phyloP scores from a whole-genome alignment of 2,329 filamentous ascomycete genomes.

The Ophiostoma ulmi region DNA sequence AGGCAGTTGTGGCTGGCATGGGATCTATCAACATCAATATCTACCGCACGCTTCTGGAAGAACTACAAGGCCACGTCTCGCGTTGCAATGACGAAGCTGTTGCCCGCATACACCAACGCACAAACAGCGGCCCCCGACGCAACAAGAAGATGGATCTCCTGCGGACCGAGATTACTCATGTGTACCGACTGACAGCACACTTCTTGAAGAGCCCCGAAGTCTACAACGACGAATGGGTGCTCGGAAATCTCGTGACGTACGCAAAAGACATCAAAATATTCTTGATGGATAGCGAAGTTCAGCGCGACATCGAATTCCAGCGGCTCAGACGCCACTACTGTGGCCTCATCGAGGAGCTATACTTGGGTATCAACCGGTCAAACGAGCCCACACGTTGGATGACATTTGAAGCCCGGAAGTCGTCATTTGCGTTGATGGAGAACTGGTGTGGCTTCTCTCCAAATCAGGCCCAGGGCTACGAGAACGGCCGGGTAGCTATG shows the following conservation, averaged over 20 bases:
- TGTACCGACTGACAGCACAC: constrained; percentile 89
- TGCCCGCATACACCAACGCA: constrained; percentile 78
- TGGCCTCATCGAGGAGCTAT: constrained; percentile 85
- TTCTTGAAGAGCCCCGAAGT: constrained; percentile 76
- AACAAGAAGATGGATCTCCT: constrained; percentile 81
- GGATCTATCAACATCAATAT: constrained; percentile 94
- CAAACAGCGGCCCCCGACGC: constrained; percentile 72
- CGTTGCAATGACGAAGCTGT: constrained; percentile 86
- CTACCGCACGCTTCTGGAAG: constrained; percentile 84
- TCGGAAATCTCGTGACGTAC: constrained; percentile 83
- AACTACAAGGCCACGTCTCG: constrained; percentile 78
- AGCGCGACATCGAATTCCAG: constrained; percentile 91
- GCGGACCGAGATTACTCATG: constrained; percentile 89
- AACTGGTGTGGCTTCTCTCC: constrained; percentile 98
- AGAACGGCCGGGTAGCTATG: constrained; percentile 79
- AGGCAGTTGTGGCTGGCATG: constrained; percentile 84
- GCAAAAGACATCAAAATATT: constrained; percentile 91
- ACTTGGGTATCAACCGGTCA: constrained; percentile 82
- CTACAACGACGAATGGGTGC: constrained; percentile 81
- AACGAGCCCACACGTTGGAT: constrained; percentile 88
- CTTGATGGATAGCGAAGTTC: constrained; percentile 88
- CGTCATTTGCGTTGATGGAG: constrained; percentile 94
- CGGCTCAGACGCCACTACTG: constrained; percentile 90
- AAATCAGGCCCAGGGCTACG: constrained; percentile 76
- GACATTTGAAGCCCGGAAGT: constrained; percentile 93